These are phyloP conservation scores for Suillus hirtellus DNA, from an alignment of 768 basidiomycete genomes.

Conservation along the genomic window DNA sequence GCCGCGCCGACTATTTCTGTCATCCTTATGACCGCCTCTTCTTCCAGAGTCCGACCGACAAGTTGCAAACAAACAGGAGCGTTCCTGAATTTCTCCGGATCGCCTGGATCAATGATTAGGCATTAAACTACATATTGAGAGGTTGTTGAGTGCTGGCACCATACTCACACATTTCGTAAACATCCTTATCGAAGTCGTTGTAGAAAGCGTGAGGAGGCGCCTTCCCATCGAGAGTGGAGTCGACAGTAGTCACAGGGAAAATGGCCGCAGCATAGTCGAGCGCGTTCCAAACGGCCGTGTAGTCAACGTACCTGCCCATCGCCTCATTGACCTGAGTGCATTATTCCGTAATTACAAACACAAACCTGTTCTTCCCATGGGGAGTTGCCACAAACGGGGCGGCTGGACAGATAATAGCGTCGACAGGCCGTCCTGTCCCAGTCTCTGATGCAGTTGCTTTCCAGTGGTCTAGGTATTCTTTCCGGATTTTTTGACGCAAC, in stretches of 20 bases:
- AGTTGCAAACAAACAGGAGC: slow-evolving; percentile 68
- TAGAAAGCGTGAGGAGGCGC: slow-evolving; percentile 48
- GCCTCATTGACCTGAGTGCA: slow-evolving; percentile 8
- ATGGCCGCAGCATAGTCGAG: slow-evolving; percentile 63
- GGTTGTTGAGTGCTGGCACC: background rate
- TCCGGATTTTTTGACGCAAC: slow-evolving; percentile 42
- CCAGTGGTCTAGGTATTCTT: slow-evolving; percentile 65
- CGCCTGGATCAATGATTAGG: slow-evolving; percentile 41
- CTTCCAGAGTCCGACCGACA: slow-evolving; percentile 68
- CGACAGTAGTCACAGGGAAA: slow-evolving; percentile 65
- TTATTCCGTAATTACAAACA: slow-evolving; percentile 11
- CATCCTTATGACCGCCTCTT: slow-evolving; percentile 73
- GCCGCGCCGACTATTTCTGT: slow-evolving; percentile 62
- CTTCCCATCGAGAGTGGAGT: slow-evolving; percentile 52
- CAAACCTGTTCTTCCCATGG: slow-evolving; percentile 59
- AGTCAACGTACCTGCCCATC: slow-evolving; percentile 42
- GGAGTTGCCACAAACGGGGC: slow-evolving; percentile 63
- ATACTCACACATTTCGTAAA: slow-evolving; percentile 55
- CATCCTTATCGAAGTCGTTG: slow-evolving; percentile 45
- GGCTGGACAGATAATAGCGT: slow-evolving; percentile 69
- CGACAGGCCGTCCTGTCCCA: slow-evolving; percentile 70
- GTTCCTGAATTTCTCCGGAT: slow-evolving; percentile 53
- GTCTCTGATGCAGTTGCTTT: slow-evolving; percentile 50
- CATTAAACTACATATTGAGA: background rate
- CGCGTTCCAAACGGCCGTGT: slow-evolving; percentile 64